Base-by-base conservation (phyloP, 441 rosid species). In the Brassica hybrid region DNA sequence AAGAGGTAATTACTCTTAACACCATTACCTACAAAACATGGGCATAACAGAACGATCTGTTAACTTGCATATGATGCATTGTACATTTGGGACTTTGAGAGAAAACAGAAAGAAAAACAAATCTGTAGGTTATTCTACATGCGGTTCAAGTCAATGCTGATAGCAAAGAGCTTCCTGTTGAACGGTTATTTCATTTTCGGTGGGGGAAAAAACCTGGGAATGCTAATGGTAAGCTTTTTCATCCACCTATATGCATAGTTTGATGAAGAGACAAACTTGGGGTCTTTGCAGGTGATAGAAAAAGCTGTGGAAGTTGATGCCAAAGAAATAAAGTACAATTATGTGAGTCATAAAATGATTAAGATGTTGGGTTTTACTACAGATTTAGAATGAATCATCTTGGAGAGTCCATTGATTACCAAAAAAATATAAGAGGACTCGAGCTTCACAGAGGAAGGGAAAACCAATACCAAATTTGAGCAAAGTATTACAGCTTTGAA, bases 141-240 rank as follows among this genome's bases (percentile, higher is more conserved):
- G 93, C 97, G 13, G 97, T 93, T 80, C 87, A 88, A 85, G 99
- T 96, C 86, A 93, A 78, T 90, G 99, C 94, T 74, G 91, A 91
- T 69, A 83, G 88, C 86, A 85, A 84, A 78, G 81, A 69, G 84
- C 89, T 91, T 86, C 97, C 98, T 81, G 76, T 79, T 84, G 91
- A 87, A 75, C 93, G 99, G 95, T 88, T 93, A 81, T 93, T 95
- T 90, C 98, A 91, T 91, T 88, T 79, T 80, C 93, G 97, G 79
- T 91, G 99, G 98, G 93, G 95, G 77, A 90, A 90, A 80, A 93
- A 84, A 81, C 86, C 95, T n/a, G 96, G 98, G 78, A 87, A 89
- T 69, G 89, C 89, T 80, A 84, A 90, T 80, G 98, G 98, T 91
- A 89, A 88, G 92, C 80, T 73, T 76, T 30, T 30, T 30, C 34